Evolutionary conservation across 257 asterid species (phyloP).

Genomic region (Jacaranda mimosifolia): DNA sequence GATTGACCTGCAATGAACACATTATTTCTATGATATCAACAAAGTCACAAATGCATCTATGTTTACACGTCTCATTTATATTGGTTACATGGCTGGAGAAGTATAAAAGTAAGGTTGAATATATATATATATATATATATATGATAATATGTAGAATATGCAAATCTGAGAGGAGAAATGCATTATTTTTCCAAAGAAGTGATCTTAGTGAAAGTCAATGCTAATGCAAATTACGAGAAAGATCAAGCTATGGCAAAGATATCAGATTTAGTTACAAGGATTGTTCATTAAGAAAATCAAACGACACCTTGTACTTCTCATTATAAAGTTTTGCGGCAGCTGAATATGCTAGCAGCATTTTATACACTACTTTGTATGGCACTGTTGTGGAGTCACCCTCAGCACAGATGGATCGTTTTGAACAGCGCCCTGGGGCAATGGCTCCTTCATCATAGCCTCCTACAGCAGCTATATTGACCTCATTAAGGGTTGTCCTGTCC

Average conservation of each 20-base stretch:
- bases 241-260: background rate
- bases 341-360: slow-evolving; percentile 59
- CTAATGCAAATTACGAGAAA: background rate
- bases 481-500: slow-evolving; percentile 64
- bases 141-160: too few relatives aligned
- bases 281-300: background rate
- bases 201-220: too few relatives aligned
- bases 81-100: too few relatives aligned
- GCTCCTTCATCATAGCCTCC: slow-evolving; percentile 52
- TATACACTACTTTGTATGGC: slow-evolving; percentile 54
- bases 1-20: slow-evolving; percentile 50
- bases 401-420: slow-evolving; percentile 28
- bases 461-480: slow-evolving; percentile 43
- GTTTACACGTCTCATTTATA: too few relatives aligned
- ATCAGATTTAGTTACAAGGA: background rate
- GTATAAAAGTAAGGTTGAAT: too few relatives aligned
- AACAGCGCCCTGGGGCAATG: slow-evolving; percentile 49
- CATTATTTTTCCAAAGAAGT: background rate
- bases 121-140: too few relatives aligned
- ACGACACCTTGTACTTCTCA: slow-evolving; percentile 49
- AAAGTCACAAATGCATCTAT: background rate
- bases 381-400: slow-evolving; percentile 55
- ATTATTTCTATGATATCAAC: background rate
- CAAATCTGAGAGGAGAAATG: too few relatives aligned
- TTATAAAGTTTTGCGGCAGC: slow-evolving; percentile 50